Conservation (phyloP, 129 eudicot species). For the Artemisia annua region DNA sequence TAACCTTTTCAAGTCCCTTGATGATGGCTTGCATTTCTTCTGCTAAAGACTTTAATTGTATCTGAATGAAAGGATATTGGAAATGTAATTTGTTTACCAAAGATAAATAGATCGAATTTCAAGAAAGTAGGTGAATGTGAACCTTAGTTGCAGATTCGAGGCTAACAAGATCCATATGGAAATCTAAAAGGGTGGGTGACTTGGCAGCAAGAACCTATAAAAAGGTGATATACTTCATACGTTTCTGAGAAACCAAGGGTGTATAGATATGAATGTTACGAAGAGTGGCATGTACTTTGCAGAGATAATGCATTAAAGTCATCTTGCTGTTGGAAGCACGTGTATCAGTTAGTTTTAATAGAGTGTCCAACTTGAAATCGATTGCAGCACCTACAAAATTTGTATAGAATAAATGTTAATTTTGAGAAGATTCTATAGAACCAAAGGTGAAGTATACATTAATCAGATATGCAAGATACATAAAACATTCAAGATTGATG, state of each 20-base stretch:
- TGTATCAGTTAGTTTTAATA: slow-evolving; percentile 82
- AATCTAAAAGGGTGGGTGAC: slow-evolving; percentile 74
- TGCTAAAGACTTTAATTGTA: slow-evolving; percentile 90
- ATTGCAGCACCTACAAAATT: slow-evolving; percentile 65
- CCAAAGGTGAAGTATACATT: background rate
- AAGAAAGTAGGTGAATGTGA: slow-evolving; percentile 9
- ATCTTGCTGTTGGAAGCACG: slow-evolving; percentile 90
- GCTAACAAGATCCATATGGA: slow-evolving; percentile 74
- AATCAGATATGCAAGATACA: background rate
- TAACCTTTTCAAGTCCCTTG: slow-evolving; percentile 93
- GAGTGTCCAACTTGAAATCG: slow-evolving; percentile 94
- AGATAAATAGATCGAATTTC: background rate
- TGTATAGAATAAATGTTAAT: background rate
- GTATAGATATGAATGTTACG: background rate
- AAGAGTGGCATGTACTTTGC: slow-evolving; percentile 65
- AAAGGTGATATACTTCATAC: background rate
- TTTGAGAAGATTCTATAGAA: background rate
- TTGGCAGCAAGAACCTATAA: slow-evolving; percentile 75
- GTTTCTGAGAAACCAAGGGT: slow-evolving; percentile 11
- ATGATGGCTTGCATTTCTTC: slow-evolving; percentile 98
- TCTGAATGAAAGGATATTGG: slow-evolving; percentile 46
- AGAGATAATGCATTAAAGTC: slow-evolving; percentile 96
- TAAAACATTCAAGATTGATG: background rate
- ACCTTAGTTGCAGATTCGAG: slow-evolving; percentile 96
- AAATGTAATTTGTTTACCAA: background rate